Base-by-base conservation (phyloP, 2,329 filamentous ascomycete species). In the Curvularia sp. region DNA sequence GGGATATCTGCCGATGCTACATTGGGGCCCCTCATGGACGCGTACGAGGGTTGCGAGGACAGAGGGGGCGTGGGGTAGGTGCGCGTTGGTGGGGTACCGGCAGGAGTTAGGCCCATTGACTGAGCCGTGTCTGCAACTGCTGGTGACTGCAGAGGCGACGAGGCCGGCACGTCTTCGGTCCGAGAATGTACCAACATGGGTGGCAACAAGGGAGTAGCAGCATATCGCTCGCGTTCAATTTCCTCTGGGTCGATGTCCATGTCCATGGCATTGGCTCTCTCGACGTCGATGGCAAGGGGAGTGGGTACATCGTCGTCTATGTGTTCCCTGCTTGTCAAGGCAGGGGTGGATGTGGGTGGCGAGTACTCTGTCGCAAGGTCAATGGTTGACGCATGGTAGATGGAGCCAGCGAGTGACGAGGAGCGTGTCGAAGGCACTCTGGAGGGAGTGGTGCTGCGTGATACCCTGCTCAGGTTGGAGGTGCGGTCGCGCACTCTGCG, bases 131-230 rank as follows among this genome's bases (percentile, higher is more conserved):
- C 87, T 9, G 69, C 91, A 18, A 95, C 85, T 0, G 88, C 89
- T 0, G 93, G 93, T 0, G 92, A 96, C 76, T 96, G 92, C 26
- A 96, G 81, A n/a, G 93, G 92, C 7, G 92, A 96, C 58, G 91
- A 85, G 31, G 89, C 82, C 1, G 85, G 84, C 0, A 87, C 83
- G 42, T 86, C 80, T 38, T 80, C 76, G 44, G 81, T 78, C 33
- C 84, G 79, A 22, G 83, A 78, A 55, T 86, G 84, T 28, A 86
- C 88, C 80, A 96, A 85, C 35, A 95, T 83, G 0, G 93, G 93
- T 7, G 93, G 93, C 2, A 97, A 83, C 7, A 97, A 83, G 39
- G 93, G 94, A 2, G 93, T 97, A 4, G 89, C 89, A 0, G 91
- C 89, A 66, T 91, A 79, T 79, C 87, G 75, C 79, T 88, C 79